Base-by-base conservation (phyloP, 2,329 filamentous ascomycete species). In the Alternaria postmessia region DNA sequence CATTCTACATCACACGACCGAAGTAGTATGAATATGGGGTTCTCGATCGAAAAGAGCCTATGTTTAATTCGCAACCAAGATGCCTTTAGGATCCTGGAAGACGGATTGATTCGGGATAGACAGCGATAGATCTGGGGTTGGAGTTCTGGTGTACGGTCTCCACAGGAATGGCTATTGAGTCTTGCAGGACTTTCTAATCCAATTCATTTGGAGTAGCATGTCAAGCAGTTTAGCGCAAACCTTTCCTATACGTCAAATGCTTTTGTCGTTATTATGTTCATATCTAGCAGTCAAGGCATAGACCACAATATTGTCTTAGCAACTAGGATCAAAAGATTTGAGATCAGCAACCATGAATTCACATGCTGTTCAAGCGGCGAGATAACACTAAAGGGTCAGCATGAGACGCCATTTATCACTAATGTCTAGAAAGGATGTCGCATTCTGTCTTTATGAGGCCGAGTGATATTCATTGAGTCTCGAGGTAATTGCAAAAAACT, bases 331-430 rank as follows among this genome's bases (percentile, higher is more conserved):
- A 63, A 72, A 43, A 66, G 73, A 61, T 75, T 74, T 24, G 73
- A 70, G 16, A 74, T 42, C 7, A 75, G 64, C 3, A 73, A 64
- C 69, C 71, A 74, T 18, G 72, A 68, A 48, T 75, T 69, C 24
- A 68, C 62, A 8, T 51, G 44, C 4, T 55, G 59, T 39, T 72
- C 72, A 8, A 76, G 51, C 3, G 74, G 54, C 5, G 57, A 39
- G 18, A 70, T 46, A 39, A 69, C 73, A 3, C 61, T 62, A 4
- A 4, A 57, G 43, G 8, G 67, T 60, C 36, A 70, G 47, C 8
- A 57, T 16, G 18, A 67, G 54, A 5, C 63, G 55, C 62, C 67
- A 74, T 28, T 60, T 47, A 76, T 53, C 1, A 69, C 46, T 2
- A 67, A 61, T n/a, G 57, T 66, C 65, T 65, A 71, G 43, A 74